phyloP scores from a whole-genome alignment of 2,329 filamentous ascomycete species.

The Cytospora paraplurivora region DNA sequence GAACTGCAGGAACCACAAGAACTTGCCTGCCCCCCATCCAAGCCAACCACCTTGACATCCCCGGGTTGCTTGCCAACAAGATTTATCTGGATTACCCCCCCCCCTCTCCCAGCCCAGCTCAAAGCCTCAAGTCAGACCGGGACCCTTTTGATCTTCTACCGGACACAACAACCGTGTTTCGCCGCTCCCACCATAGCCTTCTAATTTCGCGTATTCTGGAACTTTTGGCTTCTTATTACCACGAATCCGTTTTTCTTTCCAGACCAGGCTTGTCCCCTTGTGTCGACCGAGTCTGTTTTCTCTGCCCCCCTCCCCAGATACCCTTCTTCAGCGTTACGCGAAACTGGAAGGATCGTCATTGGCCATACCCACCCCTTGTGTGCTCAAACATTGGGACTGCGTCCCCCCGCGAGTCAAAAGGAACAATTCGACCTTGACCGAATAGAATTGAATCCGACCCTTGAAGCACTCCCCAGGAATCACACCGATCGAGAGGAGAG shows the following conservation, averaged over 20 bases:
- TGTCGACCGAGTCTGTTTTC: slow-evolving; percentile 18
- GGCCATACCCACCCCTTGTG: slow-evolving; percentile 18
- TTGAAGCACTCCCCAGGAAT: slow-evolving; percentile 24
- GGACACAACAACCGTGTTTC: slow-evolving; percentile 25
- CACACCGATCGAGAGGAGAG: slow-evolving; percentile 25
- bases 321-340: slow-evolving; percentile 11
- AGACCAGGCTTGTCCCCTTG: slow-evolving; percentile 17
- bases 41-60: slow-evolving; percentile 5
- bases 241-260: slow-evolving; percentile 22
- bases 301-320: slow-evolving; percentile 12
- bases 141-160: slow-evolving; percentile 23
- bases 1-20: too few relatives aligned
- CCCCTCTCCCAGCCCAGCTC: slow-evolving; percentile 18
- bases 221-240: slow-evolving; percentile 22
- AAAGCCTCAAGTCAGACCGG: not conserved
- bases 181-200: slow-evolving; percentile 26
- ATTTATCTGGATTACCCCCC: slow-evolving; percentile 20
- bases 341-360: slow-evolving; percentile 7
- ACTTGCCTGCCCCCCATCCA: slow-evolving; percentile 17
- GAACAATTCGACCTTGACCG: not conserved
- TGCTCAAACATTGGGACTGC: slow-evolving; percentile 10
- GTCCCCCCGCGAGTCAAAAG: slow-evolving; percentile 13
- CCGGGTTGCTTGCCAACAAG: slow-evolving; percentile 20
- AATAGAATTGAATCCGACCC: slow-evolving; percentile 25
- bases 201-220: slow-evolving; percentile 30